phyloP scores from a whole-genome alignment of 2,329 filamentous ascomycete genomes.

The Blastomyces silverae region DNA sequence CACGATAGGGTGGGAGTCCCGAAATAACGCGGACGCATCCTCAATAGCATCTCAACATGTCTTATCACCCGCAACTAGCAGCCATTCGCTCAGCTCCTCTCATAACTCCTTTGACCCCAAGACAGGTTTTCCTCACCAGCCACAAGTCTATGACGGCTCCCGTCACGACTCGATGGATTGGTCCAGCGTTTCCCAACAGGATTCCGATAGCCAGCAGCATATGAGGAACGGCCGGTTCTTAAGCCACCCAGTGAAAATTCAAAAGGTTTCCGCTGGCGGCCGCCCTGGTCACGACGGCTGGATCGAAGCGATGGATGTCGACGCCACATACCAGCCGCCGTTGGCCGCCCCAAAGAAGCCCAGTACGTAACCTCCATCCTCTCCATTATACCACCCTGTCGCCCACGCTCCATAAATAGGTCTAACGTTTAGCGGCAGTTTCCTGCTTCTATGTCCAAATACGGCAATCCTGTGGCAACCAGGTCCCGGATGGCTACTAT shows the following conservation, averaged over 20 bases:
- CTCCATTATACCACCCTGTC: conserved; percentile 10
- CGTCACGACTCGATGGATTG: conserved; percentile 26
- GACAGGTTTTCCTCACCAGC: conserved; percentile 20
- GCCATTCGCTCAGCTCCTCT: conserved; percentile 36
- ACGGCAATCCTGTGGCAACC: conserved; percentile 44
- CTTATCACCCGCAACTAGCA: conserved; percentile 37
- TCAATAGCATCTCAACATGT: conserved; percentile 30
- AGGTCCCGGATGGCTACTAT: conserved; percentile 56
- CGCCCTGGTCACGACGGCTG: conserved; percentile 58
- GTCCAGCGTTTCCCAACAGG: conserved; percentile 24
- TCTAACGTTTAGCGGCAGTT: conserved; percentile 42
- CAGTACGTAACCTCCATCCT: conserved; percentile 39
- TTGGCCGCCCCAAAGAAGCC: conserved; percentile 63
- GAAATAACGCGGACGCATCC: conserved; percentile 31
- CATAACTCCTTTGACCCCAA: conserved; percentile 23
- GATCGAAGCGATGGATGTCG: conserved; percentile 90
- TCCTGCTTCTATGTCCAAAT: conserved; percentile 81
- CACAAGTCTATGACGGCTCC: conserved; percentile 23
- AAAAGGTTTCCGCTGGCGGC: conserved; percentile 24
- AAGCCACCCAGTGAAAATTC: conserved; percentile 31
- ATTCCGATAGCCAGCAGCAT: conserved; percentile 16
- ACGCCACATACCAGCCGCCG: conserved; percentile 74
- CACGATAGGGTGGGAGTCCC: conserved; percentile 28
- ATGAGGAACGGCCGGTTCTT: conserved; percentile 21
- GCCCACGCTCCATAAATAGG: conserved; percentile 2